Base-by-base conservation (phyloP, 768 basidiomycete genomes). In the Serendipita indica region DNA sequence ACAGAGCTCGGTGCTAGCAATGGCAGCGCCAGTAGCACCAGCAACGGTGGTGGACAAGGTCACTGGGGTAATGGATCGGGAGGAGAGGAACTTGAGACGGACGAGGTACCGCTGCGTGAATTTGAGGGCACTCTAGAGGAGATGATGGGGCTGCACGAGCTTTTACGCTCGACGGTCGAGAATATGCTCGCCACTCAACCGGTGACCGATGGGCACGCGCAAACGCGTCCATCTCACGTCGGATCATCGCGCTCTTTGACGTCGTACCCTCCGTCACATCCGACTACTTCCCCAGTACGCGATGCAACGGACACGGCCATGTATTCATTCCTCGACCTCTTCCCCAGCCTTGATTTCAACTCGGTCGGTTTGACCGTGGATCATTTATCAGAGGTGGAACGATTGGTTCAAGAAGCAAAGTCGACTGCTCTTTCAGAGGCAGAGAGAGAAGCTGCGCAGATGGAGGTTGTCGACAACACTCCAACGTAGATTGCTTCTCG, bases 401-500 rank as follows among this genome's bases (percentile, higher is more conserved):
- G 27, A 25, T 18, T 43, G 18, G 41, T 43, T 6, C 18, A 43
- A 25, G 7, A 6, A n/a, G 41, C 41, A n/a, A 43, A 25, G 18
- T n/a, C 41, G 27, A 43, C 18, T 25, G 41, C 41, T 43, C 27
- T 43, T n/a, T 18, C 41, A 7, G 18, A 18, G 18, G 41, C 41
- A n/a, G 41, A 43, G n/a, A n/a, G 41, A 18, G 41, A 43, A 43
- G 41, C 41, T n/a, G 41, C n/a, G n/a, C n/a, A n/a, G n/a, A n/a
- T n/a, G n/a, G n/a, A n/a, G n/a, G n/a, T n/a, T n/a, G n/a, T n/a
- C n/a, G n/a, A n/a, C n/a, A n/a, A n/a, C n/a, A n/a, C n/a, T n/a
- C n/a, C n/a, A n/a, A n/a, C n/a, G n/a, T n/a, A n/a, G n/a, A n/a
- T n/a, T n/a, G n/a, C n/a, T n/a, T n/a, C n/a, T n/a, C n/a, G n/a